phyloP scores from a whole-genome alignment of 345 rosid genomes.

The Noccaea caerulescens region DNA sequence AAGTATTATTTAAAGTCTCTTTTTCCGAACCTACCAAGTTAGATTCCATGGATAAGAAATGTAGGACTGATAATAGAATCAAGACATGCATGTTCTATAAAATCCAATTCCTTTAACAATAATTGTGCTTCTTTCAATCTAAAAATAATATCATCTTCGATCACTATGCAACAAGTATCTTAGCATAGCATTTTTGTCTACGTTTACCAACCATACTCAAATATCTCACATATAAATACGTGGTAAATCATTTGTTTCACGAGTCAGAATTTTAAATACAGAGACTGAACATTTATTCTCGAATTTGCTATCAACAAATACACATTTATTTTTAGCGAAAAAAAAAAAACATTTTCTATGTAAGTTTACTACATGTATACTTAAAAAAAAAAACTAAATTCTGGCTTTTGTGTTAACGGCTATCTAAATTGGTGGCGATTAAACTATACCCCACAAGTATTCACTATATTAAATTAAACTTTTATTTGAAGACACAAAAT shows the following conservation, averaged over 20 bases:
- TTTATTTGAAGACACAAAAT: not conserved
- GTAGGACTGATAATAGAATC: slow-evolving; percentile 27
- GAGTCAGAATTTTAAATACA: not conserved
- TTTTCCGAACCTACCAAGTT: slow-evolving; percentile 44
- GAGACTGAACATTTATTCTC: not conserved
- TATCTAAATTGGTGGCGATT: slow-evolving; percentile 39
- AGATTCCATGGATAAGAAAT: slow-evolving; percentile 42
- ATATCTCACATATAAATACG: not conserved
- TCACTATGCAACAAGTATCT: slow-evolving; percentile 16
- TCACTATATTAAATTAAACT: too few species aligned
- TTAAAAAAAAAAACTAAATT: too few species aligned
- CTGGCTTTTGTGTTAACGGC: slow-evolving; percentile 21
- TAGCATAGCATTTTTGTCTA: slow-evolving; percentile 34
- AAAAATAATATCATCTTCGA: slow-evolving; percentile 17
- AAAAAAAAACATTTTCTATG: too few species aligned
- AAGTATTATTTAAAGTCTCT: slow-evolving; percentile 31
- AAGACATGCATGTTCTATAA: slow-evolving; percentile 37
- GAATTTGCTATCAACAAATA: not conserved
- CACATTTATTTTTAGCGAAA: not conserved
- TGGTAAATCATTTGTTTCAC: not conserved
- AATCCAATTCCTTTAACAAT: slow-evolving; percentile 34
- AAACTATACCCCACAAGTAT: not conserved
- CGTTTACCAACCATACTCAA: slow-evolving; percentile 37
- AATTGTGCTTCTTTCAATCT: slow-evolving; percentile 36
- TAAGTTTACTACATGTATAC: not conserved